Base-by-base conservation (phyloP, 2,329 filamentous ascomycete species). In the Fusarium sp. region DNA sequence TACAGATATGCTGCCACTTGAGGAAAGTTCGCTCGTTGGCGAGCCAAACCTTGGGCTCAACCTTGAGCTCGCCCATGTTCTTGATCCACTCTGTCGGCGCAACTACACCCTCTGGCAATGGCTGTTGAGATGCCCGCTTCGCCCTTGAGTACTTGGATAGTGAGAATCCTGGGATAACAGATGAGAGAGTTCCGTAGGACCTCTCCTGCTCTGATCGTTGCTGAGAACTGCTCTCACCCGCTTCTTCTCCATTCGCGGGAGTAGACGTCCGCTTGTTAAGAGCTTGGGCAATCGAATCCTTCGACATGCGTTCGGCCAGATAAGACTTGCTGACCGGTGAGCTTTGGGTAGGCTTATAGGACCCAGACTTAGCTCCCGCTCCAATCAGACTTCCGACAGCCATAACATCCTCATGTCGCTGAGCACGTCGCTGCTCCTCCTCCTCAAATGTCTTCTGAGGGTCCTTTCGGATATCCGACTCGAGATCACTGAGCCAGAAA, bases 21-120 rank as follows among this genome's bases (percentile, higher is more conserved):
- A 99, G 92, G 81, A 98, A 99, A 0, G 96, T 99, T 70, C 96
- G 92, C 84, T 99, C 96, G 83, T 99, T 99, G 62, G 96, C 96
- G 65, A 99, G 91, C 96, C 96, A 99, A 36, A 99, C 96, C 84
- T 99, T 99, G 70, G 94, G 95, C 85, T 99, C 96, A 65, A 99
- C 94, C 80, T 95, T 93, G 74, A 98, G 89, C 41, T 95, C 93
- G 7, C 96, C 96, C 39, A 93, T 89, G 83, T 99, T 97, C 86
- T 99, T 99, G 87, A 99, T 94, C 91, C 96, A 97, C 74, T 91
- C 88, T 14, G 89, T 90, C 4, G 96, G 96, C 79, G 97, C 91
- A 28, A 89, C 89, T n/a, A 99, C 94, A 38, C 96, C 96, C 32
- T 95, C 93, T 1, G 96, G 96, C 7, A 98, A 87, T 59, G 87